Evolutionary conservation across 306 rosid species (phyloP).

Genomic region (Delonix regia): DNA sequence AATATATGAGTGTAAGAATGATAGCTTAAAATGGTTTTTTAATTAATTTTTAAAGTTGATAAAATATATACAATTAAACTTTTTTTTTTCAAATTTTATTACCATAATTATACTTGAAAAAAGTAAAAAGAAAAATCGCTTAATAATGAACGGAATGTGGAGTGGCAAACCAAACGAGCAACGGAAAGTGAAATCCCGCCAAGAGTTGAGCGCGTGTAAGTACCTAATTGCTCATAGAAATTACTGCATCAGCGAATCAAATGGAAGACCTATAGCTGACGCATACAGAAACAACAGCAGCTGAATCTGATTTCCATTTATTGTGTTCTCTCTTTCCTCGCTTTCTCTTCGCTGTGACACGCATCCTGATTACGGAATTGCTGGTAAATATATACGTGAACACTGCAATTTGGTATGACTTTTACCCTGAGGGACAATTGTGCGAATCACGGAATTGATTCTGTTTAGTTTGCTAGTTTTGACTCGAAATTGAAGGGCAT

Average conservation of each 20-base stretch:
- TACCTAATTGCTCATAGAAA: not conserved
- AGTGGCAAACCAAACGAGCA: too few species aligned
- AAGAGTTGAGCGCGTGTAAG: not conserved
- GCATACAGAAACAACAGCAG: not conserved
- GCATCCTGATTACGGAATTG: not conserved
- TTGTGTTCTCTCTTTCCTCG: not conserved
- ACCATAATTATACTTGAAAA: too few species aligned
- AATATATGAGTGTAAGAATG: too few species aligned
- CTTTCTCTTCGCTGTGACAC: not conserved
- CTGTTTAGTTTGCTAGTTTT: slow-evolving; percentile 3
- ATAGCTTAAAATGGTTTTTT: too few species aligned
- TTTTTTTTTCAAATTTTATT: too few species aligned
- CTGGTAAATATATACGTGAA: not conserved
- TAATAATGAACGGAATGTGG: too few species aligned
- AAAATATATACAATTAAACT: too few species aligned
- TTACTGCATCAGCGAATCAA: not conserved
- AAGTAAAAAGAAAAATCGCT: too few species aligned
- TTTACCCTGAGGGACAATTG: not conserved
- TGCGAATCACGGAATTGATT: slow-evolving; percentile 13
- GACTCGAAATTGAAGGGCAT: slow-evolving; percentile 26
- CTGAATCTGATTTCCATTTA: not conserved
- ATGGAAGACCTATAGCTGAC: not conserved
- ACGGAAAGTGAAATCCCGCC: not conserved
- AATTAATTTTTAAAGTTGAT: too few species aligned
- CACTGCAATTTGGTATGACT: slow-evolving; percentile 9